Base-by-base conservation (phyloP, 768 basidiomycete genomes). In the Mycena vitilis region DNA sequence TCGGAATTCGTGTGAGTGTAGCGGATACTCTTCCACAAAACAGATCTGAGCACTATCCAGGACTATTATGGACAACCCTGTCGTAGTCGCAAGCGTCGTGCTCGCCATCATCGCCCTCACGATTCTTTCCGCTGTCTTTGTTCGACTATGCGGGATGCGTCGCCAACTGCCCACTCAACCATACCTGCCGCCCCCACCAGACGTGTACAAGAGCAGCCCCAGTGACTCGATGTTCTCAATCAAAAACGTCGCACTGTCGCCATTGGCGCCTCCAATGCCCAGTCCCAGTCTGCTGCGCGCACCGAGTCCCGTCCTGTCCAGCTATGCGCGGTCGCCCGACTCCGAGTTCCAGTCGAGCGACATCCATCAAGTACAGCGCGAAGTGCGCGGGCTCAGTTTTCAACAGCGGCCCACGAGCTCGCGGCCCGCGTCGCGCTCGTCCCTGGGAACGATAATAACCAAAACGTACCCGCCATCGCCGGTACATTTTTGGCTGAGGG, bases 401-500 rank as follows among this genome's bases (percentile, higher is more conserved):
- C 51, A 9, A 1, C 36, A 36, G 9, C 23, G 52, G 18, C 12
- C 12, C 13, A 13, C 44, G 10, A 23, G 5, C 11, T 55, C 57
- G 10, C 25, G 58, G 15, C 42, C 52, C 13, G 44, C 64, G 20
- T 65, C 64, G 25, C 64, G 64, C 48, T 66, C 65, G 18, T 66
- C 59, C 18, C 44, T 60, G 1, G 59, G 65, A n/a, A 66, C 57
- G 30, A 54, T 52, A 23, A 60, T 49, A 20, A 53, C 58, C 22
- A 66, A 42, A 45, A 60, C 57, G 34, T 59, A 52, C 22, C 51
- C 40, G 4, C 2, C 51, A 22, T 45, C 51, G 6, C 2, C 38
- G 23, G 25, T 25, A 38, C 25, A 22, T 5, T 38, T 34, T 20
- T 34, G 48, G 48, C 51, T 0, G 9, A n/a, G 18, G 20, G 44